Evolutionary conservation across 2,329 filamentous ascomycete species (phyloP), one percentile per base, ranked within the genome.

Genomic region (Chrysoporthe cubensis): DNA sequence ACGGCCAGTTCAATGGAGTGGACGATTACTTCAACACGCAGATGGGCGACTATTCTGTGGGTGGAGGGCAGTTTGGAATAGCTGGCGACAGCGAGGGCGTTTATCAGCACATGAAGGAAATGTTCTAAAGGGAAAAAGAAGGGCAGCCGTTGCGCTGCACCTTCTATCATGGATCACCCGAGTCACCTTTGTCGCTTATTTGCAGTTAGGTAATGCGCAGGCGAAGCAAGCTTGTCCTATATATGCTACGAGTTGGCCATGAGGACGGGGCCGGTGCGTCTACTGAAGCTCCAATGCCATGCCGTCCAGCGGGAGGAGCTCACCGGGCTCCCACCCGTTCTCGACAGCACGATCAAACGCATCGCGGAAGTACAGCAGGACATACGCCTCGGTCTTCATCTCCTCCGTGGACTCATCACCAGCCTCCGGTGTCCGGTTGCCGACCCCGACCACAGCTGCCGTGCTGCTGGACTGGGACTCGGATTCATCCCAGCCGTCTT

Each of bases 81-180:
- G 14, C 8, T 32, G n/a, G 32, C 9, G 64, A 70, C 14, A 42
- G 43, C 18, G 56, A 52, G 6, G 61, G 62, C 2, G 54, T 70
- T 2, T 70, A 60, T 40, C 57, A 60, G 40, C 61, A 48, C 43
- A 66, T 70, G 60, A 69, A 65, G 43, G 65, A 66, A 18, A 63
- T 69, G 60, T 70, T 69, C 18, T 70, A 26, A 62, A 62, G 26
- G 6, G 57, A 3, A 16, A n/a, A 18, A 58, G 34, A 11, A 14
- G 34, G 56, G 16, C 11, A 42, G 14, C 1, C 14, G 4, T 34
- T 5, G 8, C 50, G 16, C 32, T 54, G 13, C 50, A 34, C 8
- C 4, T 14, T 32, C 26, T 32, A 54, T 54, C 21, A 16, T 32
- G 26, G 50, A 34, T 34, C 26, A 32, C 6, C 50, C 50, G 7